Evolutionary conservation across 164 flowering plant genomes (phyloP).

Genomic region (Sedum album): DNA sequence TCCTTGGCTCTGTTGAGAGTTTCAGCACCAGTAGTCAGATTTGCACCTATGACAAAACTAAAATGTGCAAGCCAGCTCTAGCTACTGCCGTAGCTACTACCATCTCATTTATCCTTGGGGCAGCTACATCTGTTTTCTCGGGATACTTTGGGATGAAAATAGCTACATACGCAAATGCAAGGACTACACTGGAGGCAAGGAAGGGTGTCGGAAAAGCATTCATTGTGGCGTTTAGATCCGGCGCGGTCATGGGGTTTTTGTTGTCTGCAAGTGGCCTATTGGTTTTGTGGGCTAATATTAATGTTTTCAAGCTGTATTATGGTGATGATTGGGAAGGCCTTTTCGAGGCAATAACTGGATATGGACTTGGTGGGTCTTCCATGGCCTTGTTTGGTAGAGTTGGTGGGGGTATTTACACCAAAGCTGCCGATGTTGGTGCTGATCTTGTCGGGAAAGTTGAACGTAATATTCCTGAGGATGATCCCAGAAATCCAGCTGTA

Average conservation of each 20-base stretch:
- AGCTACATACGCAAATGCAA: slow-evolving; percentile 48
- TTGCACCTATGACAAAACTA: slow-evolving; percentile 33
- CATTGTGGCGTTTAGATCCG: slow-evolving; percentile 38
- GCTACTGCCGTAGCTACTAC: slow-evolving; percentile 43
- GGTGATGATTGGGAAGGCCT: slow-evolving; percentile 53
- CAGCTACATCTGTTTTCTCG: slow-evolving; percentile 35
- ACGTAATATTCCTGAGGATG: slow-evolving; percentile 46
- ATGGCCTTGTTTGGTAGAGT: slow-evolving; percentile 61
- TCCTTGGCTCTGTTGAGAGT: slow-evolving; percentile 38
- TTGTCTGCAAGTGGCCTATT: slow-evolving; percentile 49
- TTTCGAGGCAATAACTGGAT: slow-evolving; percentile 46
- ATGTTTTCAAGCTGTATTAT: slow-evolving; percentile 35
- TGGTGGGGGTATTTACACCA: slow-evolving; percentile 51
- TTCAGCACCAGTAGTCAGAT: slow-evolving; percentile 42
- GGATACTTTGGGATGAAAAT: slow-evolving; percentile 50
- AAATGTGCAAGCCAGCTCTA: slow-evolving; percentile 39
- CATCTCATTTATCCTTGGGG: slow-evolving; percentile 41
- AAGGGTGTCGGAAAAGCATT: slow-evolving; percentile 46
- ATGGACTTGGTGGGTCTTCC: slow-evolving; percentile 52
- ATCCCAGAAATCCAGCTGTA: slow-evolving; percentile 53
- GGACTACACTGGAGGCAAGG: slow-evolving; percentile 43
- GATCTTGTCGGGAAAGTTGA: slow-evolving; percentile 52
- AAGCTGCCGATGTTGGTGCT: slow-evolving; percentile 55
- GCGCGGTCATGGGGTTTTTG: slow-evolving; percentile 51
- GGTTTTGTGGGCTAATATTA: slow-evolving; percentile 32